phyloP scores from a whole-genome alignment of 1,139 yeast species.

The Pneumocystis sp. region DNA sequence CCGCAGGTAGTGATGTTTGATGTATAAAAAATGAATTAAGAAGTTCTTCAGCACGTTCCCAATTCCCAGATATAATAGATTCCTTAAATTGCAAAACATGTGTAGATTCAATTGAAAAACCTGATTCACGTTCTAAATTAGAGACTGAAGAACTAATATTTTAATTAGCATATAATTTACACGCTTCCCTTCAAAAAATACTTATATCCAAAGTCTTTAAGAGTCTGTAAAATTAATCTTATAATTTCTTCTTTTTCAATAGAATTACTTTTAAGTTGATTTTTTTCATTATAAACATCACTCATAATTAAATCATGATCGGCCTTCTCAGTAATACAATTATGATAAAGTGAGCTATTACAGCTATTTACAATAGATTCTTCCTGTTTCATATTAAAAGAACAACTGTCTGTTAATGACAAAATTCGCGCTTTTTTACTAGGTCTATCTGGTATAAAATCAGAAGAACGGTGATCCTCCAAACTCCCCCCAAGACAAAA shows the following conservation, averaged over 20 bases:
- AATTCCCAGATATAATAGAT: constrained; percentile 31
- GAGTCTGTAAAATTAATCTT: constrained; percentile 35
- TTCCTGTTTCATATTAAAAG: neutral
- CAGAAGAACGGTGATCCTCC: neutral
- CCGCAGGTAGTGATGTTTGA: constrained; percentile 15
- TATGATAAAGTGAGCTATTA: neutral
- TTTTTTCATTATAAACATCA: neutral
- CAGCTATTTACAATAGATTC: neutral
- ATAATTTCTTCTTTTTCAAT: constrained; percentile 31
- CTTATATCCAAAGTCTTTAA: constrained; percentile 35
- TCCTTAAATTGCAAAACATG: constrained; percentile 29
- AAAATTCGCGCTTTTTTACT: neutral
- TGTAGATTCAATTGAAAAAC: constrained; percentile 24
- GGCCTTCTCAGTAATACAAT: neutral
- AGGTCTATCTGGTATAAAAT: neutral
- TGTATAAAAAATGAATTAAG: constrained; percentile 23
- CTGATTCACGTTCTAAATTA: constrained; percentile 30
- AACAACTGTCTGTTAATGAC: neutral
- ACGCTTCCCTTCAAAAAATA: constrained; percentile 7
- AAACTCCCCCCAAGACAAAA: neutral
- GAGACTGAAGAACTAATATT: constrained; percentile 22
- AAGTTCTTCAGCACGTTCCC: constrained; percentile 29
- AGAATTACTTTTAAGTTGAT: neutral
- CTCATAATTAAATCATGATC: neutral
- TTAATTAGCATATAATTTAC: neutral